phyloP scores from a whole-genome alignment of 2,329 filamentous ascomycete species.

The Passalora sequoiae region DNA sequence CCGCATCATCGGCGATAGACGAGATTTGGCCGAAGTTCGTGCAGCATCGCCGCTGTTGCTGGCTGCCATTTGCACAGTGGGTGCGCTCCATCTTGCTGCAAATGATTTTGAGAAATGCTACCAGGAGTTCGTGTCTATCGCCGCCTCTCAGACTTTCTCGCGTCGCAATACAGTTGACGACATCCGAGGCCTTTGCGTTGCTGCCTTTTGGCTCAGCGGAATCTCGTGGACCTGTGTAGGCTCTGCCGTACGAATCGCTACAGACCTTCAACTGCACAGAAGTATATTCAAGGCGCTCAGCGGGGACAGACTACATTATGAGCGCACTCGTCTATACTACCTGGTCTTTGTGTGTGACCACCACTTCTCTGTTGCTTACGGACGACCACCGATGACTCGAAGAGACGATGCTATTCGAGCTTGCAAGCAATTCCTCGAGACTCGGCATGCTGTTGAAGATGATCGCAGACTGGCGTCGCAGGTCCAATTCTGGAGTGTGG shows the following conservation, averaged over 20 bases:
- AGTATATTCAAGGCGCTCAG: conserved; percentile 35
- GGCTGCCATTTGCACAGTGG: conserved; percentile 35
- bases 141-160: conserved; percentile 28
- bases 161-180: conserved; percentile 28
- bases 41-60: conserved; percentile 32
- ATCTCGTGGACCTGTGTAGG: conserved; percentile 31
- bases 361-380: conserved; percentile 36
- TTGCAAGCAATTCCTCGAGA: conserved; percentile 31
- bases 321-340: conserved; percentile 37
- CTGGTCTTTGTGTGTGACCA: conserved; percentile 40
- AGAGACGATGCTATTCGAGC: conserved; percentile 32
- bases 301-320: conserved; percentile 31
- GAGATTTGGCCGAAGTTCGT: conserved; percentile 27
- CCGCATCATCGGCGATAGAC: conserved; percentile 31
- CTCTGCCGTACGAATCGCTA: conserved; percentile 37
- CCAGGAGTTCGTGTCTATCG: conserved; percentile 28
- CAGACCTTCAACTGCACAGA: conserved; percentile 37
- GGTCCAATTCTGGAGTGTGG: conserved; percentile 27
- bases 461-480: conserved; percentile 28
- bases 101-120: conserved; percentile 30
- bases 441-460: conserved; percentile 30
- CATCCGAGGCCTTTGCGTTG: conserved; percentile 35
- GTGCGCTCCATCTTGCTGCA: conserved; percentile 28
- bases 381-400: conserved; percentile 36
- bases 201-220: conserved; percentile 37